Conservation (phyloP, 2,329 filamentous ascomycete genomes). For the Hypoxylon rubiginosum region DNA sequence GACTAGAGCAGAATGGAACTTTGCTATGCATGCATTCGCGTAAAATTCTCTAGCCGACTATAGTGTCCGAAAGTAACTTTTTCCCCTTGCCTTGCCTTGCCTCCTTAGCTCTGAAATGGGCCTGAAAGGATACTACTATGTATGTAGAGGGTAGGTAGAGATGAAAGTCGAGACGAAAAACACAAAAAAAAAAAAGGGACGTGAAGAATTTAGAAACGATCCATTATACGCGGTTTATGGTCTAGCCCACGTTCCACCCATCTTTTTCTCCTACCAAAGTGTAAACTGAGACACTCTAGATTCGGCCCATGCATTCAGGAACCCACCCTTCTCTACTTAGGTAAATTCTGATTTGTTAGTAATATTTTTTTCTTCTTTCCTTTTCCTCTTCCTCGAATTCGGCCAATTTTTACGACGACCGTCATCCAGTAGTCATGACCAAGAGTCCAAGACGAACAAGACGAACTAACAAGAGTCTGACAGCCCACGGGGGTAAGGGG, state of each 20-base stretch:
- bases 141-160: too few species aligned
- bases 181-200: slow-evolving; percentile 14
- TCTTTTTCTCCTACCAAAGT: slow-evolving; percentile 24
- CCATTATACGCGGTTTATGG: slow-evolving; percentile 25
- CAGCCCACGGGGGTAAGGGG: slow-evolving; percentile 13
- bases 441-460: background rate
- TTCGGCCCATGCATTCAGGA: slow-evolving; percentile 31
- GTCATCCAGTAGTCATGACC: slow-evolving; percentile 13
- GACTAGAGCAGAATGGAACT: slow-evolving; percentile 19
- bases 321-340: slow-evolving; percentile 30
- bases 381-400: slow-evolving; percentile 19
- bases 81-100: slow-evolving; percentile 6
- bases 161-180: background rate
- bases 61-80: slow-evolving; percentile 32
- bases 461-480: slow-evolving; percentile 25
- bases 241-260: slow-evolving; percentile 37
- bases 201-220: slow-evolving; percentile 17
- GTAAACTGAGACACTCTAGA: slow-evolving; percentile 41
- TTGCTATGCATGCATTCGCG: slow-evolving; percentile 33
- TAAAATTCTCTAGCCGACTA: slow-evolving; percentile 20
- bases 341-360: slow-evolving; percentile 35
- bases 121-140: slow-evolving; percentile 1
- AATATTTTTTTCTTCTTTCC: slow-evolving; percentile 2
- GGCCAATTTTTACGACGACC: slow-evolving; percentile 24
- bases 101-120: slow-evolving; percentile 15